Evolutionary conservation across 768 basidiomycete genomes (phyloP).

Genomic region (Boletus rufocinnamomeus): DNA sequence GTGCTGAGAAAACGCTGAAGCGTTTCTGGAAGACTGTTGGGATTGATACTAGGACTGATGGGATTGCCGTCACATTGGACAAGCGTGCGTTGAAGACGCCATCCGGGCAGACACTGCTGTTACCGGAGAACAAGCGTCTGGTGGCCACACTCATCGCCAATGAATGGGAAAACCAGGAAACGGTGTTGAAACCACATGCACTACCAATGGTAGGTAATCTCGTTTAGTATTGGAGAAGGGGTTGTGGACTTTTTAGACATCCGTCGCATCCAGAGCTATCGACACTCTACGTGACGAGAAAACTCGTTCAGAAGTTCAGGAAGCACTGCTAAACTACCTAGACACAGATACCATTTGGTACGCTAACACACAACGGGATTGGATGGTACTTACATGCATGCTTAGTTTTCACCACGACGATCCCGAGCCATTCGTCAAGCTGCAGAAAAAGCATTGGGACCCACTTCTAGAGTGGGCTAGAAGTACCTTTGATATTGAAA

Average conservation of each 20-base stretch:
- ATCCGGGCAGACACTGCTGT: constrained; percentile 67
- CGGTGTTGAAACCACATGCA: constrained; percentile 83
- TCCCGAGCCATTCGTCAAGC: constrained; percentile 69
- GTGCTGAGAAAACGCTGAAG: constrained; percentile 82
- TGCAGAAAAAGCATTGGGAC: constrained; percentile 86
- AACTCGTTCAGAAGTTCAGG: constrained; percentile 62
- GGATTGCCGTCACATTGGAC: constrained; percentile 73
- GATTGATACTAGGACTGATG: constrained; percentile 57
- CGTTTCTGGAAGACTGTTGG: constrained; percentile 96
- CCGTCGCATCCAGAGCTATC: constrained; percentile 84
- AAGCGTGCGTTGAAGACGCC: constrained; percentile 87
- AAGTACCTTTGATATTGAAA: constrained; percentile 62
- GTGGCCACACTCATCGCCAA: constrained; percentile 85
- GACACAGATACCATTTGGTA: constrained; percentile 96
- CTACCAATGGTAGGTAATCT: constrained; percentile 73
- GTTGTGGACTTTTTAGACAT: constrained; percentile 61
- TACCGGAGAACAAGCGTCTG: constrained; percentile 70
- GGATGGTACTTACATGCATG: constrained; percentile 1
- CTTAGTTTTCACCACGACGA: constrained; percentile 80
- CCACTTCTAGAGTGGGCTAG: constrained; percentile 83
- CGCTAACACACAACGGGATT: constrained; percentile 15
- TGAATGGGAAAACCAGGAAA: constrained; percentile 96
- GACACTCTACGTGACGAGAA: constrained; percentile 66
- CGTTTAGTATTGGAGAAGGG: neutral
- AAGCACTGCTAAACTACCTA: constrained; percentile 76